phyloP scores from a whole-genome alignment of 192 early-diverging fungal species.

The Podila minutissima region DNA sequence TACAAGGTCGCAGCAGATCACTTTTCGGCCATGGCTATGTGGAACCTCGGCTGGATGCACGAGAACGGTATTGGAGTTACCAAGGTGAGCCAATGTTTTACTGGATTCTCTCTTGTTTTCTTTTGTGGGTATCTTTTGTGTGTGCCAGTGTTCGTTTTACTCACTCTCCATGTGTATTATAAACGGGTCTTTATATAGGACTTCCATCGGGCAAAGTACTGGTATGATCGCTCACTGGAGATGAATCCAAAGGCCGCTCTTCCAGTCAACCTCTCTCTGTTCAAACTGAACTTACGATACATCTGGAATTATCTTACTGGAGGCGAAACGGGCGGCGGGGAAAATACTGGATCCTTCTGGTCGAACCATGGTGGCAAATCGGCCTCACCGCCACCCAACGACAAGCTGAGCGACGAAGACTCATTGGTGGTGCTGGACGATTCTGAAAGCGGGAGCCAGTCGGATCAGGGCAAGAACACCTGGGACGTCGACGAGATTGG shows the following conservation, averaged over 20 bases:
- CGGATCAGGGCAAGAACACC: slow-evolving; percentile 1
- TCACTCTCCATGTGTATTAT: slow-evolving; percentile 2
- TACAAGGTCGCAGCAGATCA: slow-evolving; percentile 86
- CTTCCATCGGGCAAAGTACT: slow-evolving; percentile 92
- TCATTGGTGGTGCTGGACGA: background rate
- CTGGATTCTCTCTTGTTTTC: background rate
- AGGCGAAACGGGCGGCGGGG: slow-evolving; percentile 54
- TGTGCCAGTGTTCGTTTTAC: background rate
- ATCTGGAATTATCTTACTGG: slow-evolving; percentile 72
- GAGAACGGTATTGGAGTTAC: slow-evolving; percentile 91
- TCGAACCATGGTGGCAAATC: slow-evolving; percentile 15
- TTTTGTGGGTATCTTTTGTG: background rate
- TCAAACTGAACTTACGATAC: slow-evolving; percentile 72
- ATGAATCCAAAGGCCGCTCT: slow-evolving; percentile 85
- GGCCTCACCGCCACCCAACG: slow-evolving; percentile 4
- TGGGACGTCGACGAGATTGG: slow-evolving; percentile 26
- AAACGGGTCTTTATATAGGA: slow-evolving; percentile 60
- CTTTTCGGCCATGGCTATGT: slow-evolving; percentile 91
- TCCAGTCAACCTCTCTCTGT: slow-evolving; percentile 79
- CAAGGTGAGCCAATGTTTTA: slow-evolving; percentile 57
- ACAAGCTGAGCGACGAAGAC: background rate
- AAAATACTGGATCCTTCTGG: slow-evolving; percentile 21
- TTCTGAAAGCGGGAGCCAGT: background rate
- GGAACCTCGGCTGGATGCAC: slow-evolving; percentile 97
- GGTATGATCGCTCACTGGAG: slow-evolving; percentile 85